Conservation (phyloP, 306 rosid genomes). For the Inga leiocalycina region DNA sequence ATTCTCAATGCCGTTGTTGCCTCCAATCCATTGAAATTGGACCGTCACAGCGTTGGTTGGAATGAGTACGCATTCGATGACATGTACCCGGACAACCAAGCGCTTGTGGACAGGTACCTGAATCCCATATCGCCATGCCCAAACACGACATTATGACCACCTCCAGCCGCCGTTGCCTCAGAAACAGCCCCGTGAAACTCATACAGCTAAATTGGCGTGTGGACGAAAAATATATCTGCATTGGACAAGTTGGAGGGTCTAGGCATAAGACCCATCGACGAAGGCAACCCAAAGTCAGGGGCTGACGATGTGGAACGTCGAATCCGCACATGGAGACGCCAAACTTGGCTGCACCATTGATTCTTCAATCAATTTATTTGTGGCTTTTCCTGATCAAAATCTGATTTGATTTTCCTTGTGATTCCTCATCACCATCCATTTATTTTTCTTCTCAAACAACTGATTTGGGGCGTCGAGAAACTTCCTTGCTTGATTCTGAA, state of each 20-base stretch:
- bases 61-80: conserved; percentile 41
- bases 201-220: conserved; percentile 34
- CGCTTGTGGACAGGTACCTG: background rate
- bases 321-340: conserved; percentile 39
- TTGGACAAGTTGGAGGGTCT: conserved; percentile 74
- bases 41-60: conserved; percentile 71
- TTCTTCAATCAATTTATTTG: too few relatives aligned
- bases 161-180: conserved; percentile 36
- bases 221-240: conserved; percentile 73
- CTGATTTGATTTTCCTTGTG: too few relatives aligned
- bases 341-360: too few relatives aligned
- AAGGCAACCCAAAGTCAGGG: background rate
- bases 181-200: background rate
- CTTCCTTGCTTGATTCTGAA: too few relatives aligned
- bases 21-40: conserved; percentile 48
- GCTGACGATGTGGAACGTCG: conserved; percentile 32
- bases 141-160: background rate
- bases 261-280: conserved; percentile 50
- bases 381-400: too few relatives aligned
- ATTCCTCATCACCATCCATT: too few relatives aligned
- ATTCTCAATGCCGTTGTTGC: conserved; percentile 33
- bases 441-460: too few relatives aligned
- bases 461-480: too few relatives aligned
- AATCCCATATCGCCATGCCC: background rate
- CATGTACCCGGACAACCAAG: conserved; percentile 34